Evolutionary conservation across 257 asterid genomes (phyloP), one percentile per base, ranked within the genome.

Genomic region (Paraleonurus japonicus): DNA sequence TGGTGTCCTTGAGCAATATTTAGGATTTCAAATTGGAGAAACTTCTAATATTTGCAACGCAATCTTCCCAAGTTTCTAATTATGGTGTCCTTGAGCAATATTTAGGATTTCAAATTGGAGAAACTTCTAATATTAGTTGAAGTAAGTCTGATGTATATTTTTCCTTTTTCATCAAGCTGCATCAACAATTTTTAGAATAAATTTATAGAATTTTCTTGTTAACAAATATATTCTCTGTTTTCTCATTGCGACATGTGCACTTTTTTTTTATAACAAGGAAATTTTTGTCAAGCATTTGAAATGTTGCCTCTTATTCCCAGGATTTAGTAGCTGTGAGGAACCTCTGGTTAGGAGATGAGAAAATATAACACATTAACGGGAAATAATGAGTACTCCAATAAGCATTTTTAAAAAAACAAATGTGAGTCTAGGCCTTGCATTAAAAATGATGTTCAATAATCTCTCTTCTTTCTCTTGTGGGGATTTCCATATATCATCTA

Each of bases 1-100:
- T 74, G 97, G 96, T 71, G 90, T n/a, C n/a, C n/a, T n/a, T n/a
- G n/a, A n/a, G n/a, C n/a, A n/a, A n/a, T n/a, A n/a, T n/a, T n/a
- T n/a, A 23, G 96, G 97, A 60, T 89, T 80, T 67, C 95, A 83
- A 35, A 57, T 85, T 57, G 90, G 87, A 60, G 93, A 90, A 70
- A 70, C 90, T 75, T 66, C 88, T 81, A 81, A 83, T 77, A 10
- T n/a, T 65, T 50, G n/a, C n/a, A n/a, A n/a, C n/a, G n/a, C n/a
- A n/a, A n/a, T n/a, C n/a, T n/a, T n/a, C n/a, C n/a, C n/a, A n/a
- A n/a, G n/a, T n/a, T n/a, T n/a, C n/a, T n/a, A n/a, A n/a, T n/a
- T n/a, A n/a, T n/a, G n/a, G n/a, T n/a, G n/a, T n/a, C n/a, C n/a
- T n/a, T n/a, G n/a, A n/a, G n/a, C n/a, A n/a, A n/a, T n/a, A n/a